Conservation (phyloP, 169 alveolate genomes). For the Eimeria zaria region DNA sequence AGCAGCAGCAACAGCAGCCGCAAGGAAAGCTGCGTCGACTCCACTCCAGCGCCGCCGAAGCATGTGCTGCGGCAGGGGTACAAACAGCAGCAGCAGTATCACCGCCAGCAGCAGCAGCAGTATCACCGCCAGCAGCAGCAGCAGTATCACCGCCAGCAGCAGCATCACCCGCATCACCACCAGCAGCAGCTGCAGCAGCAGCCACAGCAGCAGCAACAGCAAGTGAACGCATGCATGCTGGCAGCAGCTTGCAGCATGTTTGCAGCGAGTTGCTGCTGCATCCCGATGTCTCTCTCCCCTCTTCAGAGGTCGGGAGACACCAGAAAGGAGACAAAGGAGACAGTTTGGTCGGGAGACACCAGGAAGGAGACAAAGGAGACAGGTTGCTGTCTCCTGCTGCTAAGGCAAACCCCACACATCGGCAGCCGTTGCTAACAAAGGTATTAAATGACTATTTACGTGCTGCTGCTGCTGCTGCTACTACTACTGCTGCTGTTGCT, state of each 20-base stretch:
- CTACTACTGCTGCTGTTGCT: not conserved
- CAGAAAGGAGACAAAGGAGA: not conserved
- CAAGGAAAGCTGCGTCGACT: not conserved
- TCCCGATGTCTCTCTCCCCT: not conserved
- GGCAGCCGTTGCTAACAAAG: not conserved
- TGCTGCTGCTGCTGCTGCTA: not conserved
- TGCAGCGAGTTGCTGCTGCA: conserved; percentile 10
- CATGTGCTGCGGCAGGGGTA: not conserved
- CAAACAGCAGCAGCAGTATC: not conserved
- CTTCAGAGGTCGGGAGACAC: not conserved
- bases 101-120: too few relatives aligned
- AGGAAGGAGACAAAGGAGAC: too few relatives aligned
- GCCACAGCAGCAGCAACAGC: not conserved
- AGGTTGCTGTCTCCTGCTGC: conserved; percentile 13
- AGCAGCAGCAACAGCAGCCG: not conserved
- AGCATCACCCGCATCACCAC: not conserved
- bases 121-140: too few relatives aligned
- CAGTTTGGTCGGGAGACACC: too few relatives aligned
- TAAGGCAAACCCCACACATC: not conserved
- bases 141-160: too few relatives aligned
- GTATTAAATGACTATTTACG: not conserved
- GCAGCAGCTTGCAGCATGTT: not conserved
- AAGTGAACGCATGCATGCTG: not conserved
- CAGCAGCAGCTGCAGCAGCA: not conserved
- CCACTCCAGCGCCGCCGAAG: not conserved